Conservation (phyloP, 2,329 filamentous ascomycete species). For the Pseudomassariella vexata region DNA sequence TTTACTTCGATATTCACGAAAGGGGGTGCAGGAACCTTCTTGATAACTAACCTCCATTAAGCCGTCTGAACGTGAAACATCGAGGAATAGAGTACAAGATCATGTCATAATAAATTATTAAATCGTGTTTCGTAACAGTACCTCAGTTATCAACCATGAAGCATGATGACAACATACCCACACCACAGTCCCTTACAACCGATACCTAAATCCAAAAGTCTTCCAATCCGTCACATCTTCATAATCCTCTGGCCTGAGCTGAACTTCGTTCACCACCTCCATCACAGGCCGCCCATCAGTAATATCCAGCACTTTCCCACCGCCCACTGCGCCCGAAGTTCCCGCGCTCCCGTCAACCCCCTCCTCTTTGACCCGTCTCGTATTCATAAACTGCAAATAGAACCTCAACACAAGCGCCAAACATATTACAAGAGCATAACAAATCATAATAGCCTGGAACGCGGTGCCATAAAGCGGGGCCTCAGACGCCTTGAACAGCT, state of each 20-base stretch:
- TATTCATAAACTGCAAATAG: slow-evolving; percentile 43
- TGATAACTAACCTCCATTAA: too few species aligned
- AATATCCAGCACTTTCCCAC: slow-evolving; percentile 27
- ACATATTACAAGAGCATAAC: slow-evolving; percentile 44
- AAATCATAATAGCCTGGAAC: slow-evolving; percentile 50
- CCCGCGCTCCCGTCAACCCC: slow-evolving; percentile 38
- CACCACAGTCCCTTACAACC: too few species aligned
- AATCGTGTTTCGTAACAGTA: too few species aligned
- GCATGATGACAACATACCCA: too few species aligned
- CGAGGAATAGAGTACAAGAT: too few species aligned
- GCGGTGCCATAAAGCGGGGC: slow-evolving; percentile 47
- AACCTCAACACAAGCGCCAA: slow-evolving; percentile 36
- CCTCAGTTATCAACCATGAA: too few species aligned
- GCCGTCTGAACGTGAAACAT: too few species aligned
- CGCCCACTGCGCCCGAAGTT: slow-evolving; percentile 31
- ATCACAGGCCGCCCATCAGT: slow-evolving; percentile 17
- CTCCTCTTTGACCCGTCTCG: slow-evolving; percentile 33
- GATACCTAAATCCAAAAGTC: slow-evolving; percentile 53
- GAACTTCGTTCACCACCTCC: slow-evolving; percentile 27
- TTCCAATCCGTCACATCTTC: slow-evolving; percentile 58
- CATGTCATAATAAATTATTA: too few species aligned
- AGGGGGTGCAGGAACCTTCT: too few species aligned
- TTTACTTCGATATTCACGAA: too few species aligned
- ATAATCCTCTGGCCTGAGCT: slow-evolving; percentile 39
- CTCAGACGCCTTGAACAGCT: slow-evolving; percentile 45